phyloP scores from a whole-genome alignment of 176 grass and related monocot species.

The Guadua angustifolia region DNA sequence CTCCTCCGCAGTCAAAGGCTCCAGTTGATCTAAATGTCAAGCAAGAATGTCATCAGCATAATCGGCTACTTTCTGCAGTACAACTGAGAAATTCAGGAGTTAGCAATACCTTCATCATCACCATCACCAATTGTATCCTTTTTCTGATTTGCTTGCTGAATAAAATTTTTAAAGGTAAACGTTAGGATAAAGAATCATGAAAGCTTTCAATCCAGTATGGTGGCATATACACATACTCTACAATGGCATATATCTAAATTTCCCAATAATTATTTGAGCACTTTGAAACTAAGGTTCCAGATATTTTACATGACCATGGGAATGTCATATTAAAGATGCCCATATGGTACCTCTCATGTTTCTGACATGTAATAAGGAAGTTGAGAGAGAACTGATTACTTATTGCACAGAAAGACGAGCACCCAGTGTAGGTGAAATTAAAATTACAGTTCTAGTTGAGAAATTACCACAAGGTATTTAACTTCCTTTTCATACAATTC shows the following conservation, averaged over 20 bases:
- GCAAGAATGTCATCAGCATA: slow-evolving; percentile 20
- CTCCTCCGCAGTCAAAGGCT: slow-evolving; percentile 61
- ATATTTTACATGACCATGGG: slow-evolving; percentile 4
- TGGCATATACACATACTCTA: not conserved
- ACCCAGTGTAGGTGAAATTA: slow-evolving; percentile 8
- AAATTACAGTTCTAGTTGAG: slow-evolving; percentile 17
- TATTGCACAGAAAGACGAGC: not conserved
- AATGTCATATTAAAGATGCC: slow-evolving; percentile 12
- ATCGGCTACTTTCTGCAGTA: not conserved
- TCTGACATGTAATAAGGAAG: not conserved
- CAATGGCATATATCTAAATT: too few species aligned
- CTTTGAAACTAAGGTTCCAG: not conserved
- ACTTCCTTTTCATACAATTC: slow-evolving; percentile 91
- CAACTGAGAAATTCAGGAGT: slow-evolving; percentile 31
- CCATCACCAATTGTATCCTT: slow-evolving; percentile 84
- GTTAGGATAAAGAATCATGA: slow-evolving; percentile 31
- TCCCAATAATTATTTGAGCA: not conserved
- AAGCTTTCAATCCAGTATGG: not conserved
- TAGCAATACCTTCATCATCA: slow-evolving; percentile 65
- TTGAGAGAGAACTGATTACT: not conserved
- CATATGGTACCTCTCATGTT: slow-evolving; percentile 4
- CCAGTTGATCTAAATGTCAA: slow-evolving; percentile 54
- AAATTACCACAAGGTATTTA: slow-evolving; percentile 66
- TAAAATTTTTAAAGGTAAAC: slow-evolving; percentile 28
- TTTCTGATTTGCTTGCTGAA: slow-evolving; percentile 73